Evolutionary conservation across 495 filamentous ascomycete genomes (phyloP).

Genomic region (Arthonia radiata): DNA sequence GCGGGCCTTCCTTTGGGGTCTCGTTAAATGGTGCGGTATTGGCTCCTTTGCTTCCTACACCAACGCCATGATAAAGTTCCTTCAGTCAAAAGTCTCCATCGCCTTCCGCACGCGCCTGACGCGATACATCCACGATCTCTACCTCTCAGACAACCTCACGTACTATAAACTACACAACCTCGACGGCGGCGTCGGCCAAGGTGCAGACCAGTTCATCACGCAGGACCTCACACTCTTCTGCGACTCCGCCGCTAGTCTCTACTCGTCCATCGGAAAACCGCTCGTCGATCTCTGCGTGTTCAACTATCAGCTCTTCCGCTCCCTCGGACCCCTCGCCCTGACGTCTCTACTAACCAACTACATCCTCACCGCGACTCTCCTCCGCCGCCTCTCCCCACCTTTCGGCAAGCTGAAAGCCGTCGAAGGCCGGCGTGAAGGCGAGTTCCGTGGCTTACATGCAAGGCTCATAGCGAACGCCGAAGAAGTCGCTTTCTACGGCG

Average conservation of each 20-base stretch:
- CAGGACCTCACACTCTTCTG: conserved; percentile 94
- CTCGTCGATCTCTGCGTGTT: conserved; percentile 89
- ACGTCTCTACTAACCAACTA: conserved; percentile 76
- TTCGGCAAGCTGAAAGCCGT: conserved; percentile 94
- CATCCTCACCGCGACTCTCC: conserved; percentile 67
- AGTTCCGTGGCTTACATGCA: conserved; percentile 74
- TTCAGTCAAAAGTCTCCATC: conserved; percentile 94
- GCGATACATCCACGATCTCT: conserved; percentile 91
- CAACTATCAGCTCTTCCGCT: conserved; percentile 87
- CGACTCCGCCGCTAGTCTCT: conserved; percentile 69
- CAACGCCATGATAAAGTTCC: conserved; percentile 93
- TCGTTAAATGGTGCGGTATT: conserved; percentile 60
- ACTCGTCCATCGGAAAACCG: conserved; percentile 90
- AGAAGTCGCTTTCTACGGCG: conserved; percentile 96
- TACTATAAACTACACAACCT: conserved; percentile 92
- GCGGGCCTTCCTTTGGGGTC: conserved; percentile 63
- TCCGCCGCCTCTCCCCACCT: conserved; percentile 69
- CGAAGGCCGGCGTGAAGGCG: conserved; percentile 78
- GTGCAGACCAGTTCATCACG: conserved; percentile 91
- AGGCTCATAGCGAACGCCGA: conserved; percentile 90
- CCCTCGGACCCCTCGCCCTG: conserved; percentile 69
- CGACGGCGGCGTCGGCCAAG: conserved; percentile 77
- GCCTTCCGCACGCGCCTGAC: conserved; percentile 92
- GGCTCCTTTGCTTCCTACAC: conserved; percentile 65
- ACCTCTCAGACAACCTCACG: conserved; percentile 76